Percentiles rank a stretch among this genome's conserved stretches.
phyloP scores from a whole-genome alignment of 345 rosid genomes.

The Hibiscus tridactylites region DNA sequence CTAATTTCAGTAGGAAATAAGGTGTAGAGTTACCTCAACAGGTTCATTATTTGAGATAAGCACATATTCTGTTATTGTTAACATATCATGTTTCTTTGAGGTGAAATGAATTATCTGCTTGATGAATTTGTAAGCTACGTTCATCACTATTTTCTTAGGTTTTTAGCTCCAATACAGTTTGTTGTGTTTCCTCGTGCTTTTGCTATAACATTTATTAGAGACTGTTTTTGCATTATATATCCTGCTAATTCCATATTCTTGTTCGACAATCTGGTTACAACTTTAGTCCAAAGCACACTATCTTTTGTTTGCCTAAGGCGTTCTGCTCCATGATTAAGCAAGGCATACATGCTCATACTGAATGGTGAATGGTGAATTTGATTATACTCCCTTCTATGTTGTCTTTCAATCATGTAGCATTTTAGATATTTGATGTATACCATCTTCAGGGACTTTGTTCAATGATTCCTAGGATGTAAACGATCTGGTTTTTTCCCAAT shows the following conservation, averaged over 20 bases:
- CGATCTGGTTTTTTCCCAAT: background rate
- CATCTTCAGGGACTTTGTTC: background rate
- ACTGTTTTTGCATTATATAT: background rate
- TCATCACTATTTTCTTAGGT: background rate
- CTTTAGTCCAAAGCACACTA: background rate
- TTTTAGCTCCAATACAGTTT: background rate
- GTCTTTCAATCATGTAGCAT: background rate
- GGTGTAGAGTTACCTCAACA: background rate
- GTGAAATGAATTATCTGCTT: background rate
- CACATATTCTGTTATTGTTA: background rate
- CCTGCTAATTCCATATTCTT: background rate
- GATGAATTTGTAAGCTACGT: background rate
- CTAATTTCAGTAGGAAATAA: background rate
- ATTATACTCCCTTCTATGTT: background rate
- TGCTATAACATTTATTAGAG: background rate
- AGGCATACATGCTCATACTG: background rate
- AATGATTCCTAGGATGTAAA: background rate
- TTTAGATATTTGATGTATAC: background rate
- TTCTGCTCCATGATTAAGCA: background rate
- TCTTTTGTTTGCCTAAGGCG: background rate
- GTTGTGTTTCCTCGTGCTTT: background rate
- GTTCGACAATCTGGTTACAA: background rate
- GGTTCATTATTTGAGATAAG: background rate
- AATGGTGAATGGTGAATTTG: background rate
- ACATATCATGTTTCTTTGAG: background rate